phyloP scores from a whole-genome alignment of 768 basidiomycete species.

The Tulasnella sp. region DNA sequence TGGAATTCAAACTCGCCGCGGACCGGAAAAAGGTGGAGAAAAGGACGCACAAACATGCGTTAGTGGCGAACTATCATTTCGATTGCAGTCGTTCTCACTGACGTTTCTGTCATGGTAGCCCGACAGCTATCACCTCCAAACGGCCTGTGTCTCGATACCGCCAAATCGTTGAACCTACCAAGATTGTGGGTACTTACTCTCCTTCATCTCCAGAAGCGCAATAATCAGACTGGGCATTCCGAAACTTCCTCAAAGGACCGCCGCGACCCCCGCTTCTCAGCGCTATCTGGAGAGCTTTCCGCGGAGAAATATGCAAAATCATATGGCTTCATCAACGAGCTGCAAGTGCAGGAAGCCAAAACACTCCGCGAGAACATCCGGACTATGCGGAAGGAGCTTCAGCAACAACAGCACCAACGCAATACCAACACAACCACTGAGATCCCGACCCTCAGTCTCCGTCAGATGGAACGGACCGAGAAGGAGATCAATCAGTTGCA shows the following conservation, averaged over 20 bases:
- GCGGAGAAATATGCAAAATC: slow-evolving; percentile 50
- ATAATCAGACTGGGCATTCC: slow-evolving; percentile 9
- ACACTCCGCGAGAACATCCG: slow-evolving; percentile 39
- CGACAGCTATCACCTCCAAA: slow-evolving; percentile 74
- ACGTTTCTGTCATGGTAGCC: slow-evolving; percentile 34
- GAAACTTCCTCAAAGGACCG: slow-evolving; percentile 39
- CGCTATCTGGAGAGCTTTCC: slow-evolving; percentile 57
- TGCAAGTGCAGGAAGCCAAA: slow-evolving; percentile 53
- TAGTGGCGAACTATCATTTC: slow-evolving; percentile 25
- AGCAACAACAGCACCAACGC: slow-evolving; percentile 35
- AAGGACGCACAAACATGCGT: slow-evolving; percentile 80
- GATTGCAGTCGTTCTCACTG: slow-evolving; percentile 4
- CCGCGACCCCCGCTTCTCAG: slow-evolving; percentile 80
- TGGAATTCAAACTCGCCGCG: slow-evolving; percentile 15
- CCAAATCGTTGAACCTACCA: slow-evolving; percentile 54
- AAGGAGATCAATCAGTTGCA: slow-evolving; percentile 19
- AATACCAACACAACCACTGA: slow-evolving; percentile 46
- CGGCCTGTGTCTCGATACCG: slow-evolving; percentile 66
- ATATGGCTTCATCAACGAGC: slow-evolving; percentile 62
- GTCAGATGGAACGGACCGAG: slow-evolving; percentile 22
- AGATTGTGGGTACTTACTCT: slow-evolving; percentile 50
- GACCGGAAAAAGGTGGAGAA: slow-evolving; percentile 40
- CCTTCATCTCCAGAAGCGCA: no score
- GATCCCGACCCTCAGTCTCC: slow-evolving; percentile 2
- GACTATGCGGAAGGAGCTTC: no score